Percentiles rank a stretch among this genome's conserved stretches.
Evolutionary conservation across 2,329 filamentous ascomycete species (phyloP).

Genomic region (Paraconiothyrium sp.): DNA sequence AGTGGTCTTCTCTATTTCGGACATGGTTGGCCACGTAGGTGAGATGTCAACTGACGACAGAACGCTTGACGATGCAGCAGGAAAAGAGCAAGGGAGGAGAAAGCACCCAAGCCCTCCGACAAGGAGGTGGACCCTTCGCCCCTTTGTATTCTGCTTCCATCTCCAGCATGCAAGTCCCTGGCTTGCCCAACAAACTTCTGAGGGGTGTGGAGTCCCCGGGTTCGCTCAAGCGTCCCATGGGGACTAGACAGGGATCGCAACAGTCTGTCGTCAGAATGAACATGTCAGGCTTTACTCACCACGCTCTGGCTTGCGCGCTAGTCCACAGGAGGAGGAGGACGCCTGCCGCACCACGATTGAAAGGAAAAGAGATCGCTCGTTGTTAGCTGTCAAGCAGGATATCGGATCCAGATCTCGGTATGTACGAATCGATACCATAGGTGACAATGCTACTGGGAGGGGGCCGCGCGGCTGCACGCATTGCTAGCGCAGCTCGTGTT

Average conservation of each 20-base stretch:
- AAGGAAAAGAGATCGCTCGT: neutral
- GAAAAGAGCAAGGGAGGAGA: neutral
- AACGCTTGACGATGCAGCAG: neutral
- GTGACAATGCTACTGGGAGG: neutral
- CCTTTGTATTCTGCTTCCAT: slow-evolving; percentile 23
- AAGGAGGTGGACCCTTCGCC: slow-evolving; percentile 15
- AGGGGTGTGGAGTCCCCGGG: slow-evolving; percentile 32
- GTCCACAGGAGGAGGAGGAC: neutral
- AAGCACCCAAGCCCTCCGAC: neutral
- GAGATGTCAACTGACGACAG: neutral
- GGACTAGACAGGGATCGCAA: slow-evolving; percentile 20
- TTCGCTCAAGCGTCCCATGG: slow-evolving; percentile 21
- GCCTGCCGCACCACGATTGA: neutral
- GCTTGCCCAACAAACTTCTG: slow-evolving; percentile 14
- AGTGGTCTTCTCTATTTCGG: slow-evolving; percentile 19
- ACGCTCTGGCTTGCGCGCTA: neutral
- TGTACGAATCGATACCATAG: neutral
- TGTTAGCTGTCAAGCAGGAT: neutral
- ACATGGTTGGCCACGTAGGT: slow-evolving; percentile 14
- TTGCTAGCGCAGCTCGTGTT: neutral
- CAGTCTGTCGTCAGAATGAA: slow-evolving; percentile 21
- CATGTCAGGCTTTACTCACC: slow-evolving; percentile 20
- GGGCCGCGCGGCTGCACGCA: slow-evolving; percentile 4
- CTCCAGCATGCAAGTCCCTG: slow-evolving; percentile 7
- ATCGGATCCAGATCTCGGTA: slow-evolving; percentile 9